These are phyloP conservation scores for Fusarium aywerte DNA, from an alignment of 2,329 filamentous ascomycete genomes.

Conservation along the genomic window DNA sequence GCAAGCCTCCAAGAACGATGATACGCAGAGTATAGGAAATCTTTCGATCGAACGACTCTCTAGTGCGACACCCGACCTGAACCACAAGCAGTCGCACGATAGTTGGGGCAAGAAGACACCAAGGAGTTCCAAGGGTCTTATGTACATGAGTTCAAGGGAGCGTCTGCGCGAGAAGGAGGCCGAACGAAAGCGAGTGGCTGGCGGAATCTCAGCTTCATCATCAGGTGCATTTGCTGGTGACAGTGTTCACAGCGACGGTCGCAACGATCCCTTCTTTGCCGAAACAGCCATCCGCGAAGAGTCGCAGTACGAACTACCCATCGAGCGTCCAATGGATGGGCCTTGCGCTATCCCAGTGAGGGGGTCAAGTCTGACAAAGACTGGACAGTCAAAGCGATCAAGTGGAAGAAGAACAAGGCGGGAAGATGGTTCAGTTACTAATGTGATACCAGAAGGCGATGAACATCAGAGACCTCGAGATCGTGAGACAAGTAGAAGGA, in stretches of 20 bases:
- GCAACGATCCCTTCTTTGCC: conserved; percentile 61
- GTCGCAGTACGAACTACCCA: conserved; percentile 49
- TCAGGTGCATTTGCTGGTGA: conserved; percentile 53
- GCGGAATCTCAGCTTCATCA: conserved; percentile 35
- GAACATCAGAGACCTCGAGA: conserved; percentile 47
- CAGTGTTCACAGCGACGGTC: conserved; percentile 52
- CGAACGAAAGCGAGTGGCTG: conserved; percentile 66
- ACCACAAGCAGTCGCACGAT: conserved; percentile 66
- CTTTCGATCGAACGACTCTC: conserved; percentile 69
- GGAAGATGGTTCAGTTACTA: conserved; percentile 53
- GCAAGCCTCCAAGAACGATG: conserved; percentile 65
- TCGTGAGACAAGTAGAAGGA: conserved; percentile 37
- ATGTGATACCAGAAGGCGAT: conserved; percentile 57
- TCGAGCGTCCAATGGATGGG: conserved; percentile 48
- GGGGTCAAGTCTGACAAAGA: conserved; percentile 74
- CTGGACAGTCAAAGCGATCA: conserved; percentile 64
- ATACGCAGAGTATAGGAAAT: conserved; percentile 71
- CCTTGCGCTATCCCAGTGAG: conserved; percentile 70
- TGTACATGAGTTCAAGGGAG: conserved; percentile 81
- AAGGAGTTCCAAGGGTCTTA: conserved; percentile 67
- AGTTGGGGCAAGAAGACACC: conserved; percentile 70
- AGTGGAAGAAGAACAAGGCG: conserved; percentile 62
- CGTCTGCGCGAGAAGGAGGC: conserved; percentile 70
- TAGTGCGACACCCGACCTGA: conserved; percentile 61
- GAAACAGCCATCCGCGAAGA: conserved; percentile 69